phyloP scores from a whole-genome alignment of 106 monocot genomes.

The Iris macrosiphon region DNA sequence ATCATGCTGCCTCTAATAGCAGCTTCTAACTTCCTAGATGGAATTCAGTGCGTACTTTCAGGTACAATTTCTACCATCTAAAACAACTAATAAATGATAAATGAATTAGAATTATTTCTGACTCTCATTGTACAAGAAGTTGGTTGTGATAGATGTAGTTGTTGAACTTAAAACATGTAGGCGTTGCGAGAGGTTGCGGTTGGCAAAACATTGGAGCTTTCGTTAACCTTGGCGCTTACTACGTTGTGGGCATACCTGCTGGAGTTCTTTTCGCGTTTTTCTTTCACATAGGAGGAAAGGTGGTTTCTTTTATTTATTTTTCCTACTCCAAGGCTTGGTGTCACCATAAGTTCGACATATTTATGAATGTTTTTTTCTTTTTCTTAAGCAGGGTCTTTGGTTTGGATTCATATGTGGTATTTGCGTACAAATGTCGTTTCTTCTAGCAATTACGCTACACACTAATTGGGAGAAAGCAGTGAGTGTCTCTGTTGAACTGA shows the following conservation, averaged over 20 bases:
- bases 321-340: too few species aligned
- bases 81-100: too few species aligned
- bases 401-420: conserved; percentile 67
- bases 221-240: conserved; percentile 42
- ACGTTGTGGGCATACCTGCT: conserved; percentile 40
- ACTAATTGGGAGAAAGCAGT: conserved; percentile 55
- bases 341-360: neutral
- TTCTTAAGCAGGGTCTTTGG: conserved; percentile 59
- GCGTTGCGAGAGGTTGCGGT: conserved; percentile 52
- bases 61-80: too few species aligned
- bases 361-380: neutral
- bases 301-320: too few species aligned
- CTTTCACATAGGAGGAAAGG: conserved; percentile 34
- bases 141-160: too few species aligned
- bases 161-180: conserved; percentile 2
- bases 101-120: too few species aligned
- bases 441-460: conserved; percentile 25
- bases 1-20: conserved; percentile 46
- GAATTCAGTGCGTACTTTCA: conserved; percentile 47
- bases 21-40: conserved; percentile 29
- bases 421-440: conserved; percentile 33
- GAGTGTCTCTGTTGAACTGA: conserved; percentile 11
- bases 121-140: too few species aligned
- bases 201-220: conserved; percentile 52
- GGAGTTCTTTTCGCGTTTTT: conserved; percentile 42